phyloP scores from a whole-genome alignment of 2,329 filamentous ascomycete genomes.

The Dryadomyces quercus-mongolicae region DNA sequence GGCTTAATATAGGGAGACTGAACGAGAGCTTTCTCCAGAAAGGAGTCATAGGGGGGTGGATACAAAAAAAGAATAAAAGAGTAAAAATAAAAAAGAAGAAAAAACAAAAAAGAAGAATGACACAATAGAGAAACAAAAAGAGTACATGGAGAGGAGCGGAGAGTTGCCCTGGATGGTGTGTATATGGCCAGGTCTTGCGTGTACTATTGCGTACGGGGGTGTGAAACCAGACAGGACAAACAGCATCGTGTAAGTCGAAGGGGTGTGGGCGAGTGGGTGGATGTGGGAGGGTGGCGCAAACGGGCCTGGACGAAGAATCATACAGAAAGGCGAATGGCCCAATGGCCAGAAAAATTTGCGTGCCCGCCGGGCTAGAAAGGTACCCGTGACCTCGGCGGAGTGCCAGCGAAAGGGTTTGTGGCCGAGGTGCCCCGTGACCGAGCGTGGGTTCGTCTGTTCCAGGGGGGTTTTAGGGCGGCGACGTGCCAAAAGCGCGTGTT shows the following conservation, averaged over 20 bases:
- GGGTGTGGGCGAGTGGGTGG: too few species aligned
- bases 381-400: background rate
- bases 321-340: background rate
- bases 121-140: background rate
- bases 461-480: too few species aligned
- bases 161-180: too few species aligned
- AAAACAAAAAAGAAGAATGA: background rate
- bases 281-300: background rate
- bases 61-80: background rate
- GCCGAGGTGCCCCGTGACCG: background rate
- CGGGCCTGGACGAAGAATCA: background rate
- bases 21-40: background rate
- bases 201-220: too few species aligned
- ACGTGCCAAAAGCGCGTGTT: too few species aligned
- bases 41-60: background rate
- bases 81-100: background rate
- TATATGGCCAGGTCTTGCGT: too few species aligned
- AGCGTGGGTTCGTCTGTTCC: too few species aligned
- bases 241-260: too few species aligned
- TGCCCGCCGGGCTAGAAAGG: background rate
- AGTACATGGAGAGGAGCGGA: background rate
- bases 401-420: background rate
- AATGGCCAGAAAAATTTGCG: background rate
- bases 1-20: slow-evolving; percentile 5
- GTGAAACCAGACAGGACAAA: too few species aligned